Percentiles rank a stretch among this genome's conserved stretches.
Evolutionary conservation across 805 yeast genomes (phyloP).

Genomic region (Wickerhamiella occidentalis): DNA sequence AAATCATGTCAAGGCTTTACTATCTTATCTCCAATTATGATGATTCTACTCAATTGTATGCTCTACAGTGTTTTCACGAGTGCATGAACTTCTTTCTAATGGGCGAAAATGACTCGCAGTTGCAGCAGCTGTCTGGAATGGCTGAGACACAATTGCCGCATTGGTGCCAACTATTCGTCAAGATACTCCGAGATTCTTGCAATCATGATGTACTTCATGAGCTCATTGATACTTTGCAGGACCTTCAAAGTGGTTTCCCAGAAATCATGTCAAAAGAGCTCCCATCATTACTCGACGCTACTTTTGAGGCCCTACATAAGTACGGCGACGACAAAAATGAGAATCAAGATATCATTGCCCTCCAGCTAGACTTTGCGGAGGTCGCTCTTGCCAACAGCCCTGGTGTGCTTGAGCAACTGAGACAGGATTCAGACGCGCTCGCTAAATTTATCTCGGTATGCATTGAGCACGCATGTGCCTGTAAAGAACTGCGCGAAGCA

Average conservation of each 20-base stretch:
- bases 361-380: slow-evolving; percentile 17
- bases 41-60: slow-evolving; percentile 18
- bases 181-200: slow-evolving; percentile 4
- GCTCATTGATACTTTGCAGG: slow-evolving; percentile 17
- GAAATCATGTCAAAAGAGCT: slow-evolving; percentile 16
- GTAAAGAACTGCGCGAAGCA: slow-evolving; percentile 32
- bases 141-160: slow-evolving; percentile 15
- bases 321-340: background rate
- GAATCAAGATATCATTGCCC: slow-evolving; percentile 16
- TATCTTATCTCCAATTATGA: slow-evolving; percentile 7
- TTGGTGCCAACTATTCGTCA: slow-evolving; percentile 15
- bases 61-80: slow-evolving; percentile 27
- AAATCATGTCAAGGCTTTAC: slow-evolving; percentile 18
- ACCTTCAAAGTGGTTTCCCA: slow-evolving; percentile 21
- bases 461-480: slow-evolving; percentile 32
- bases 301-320: slow-evolving; percentile 6
- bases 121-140: slow-evolving; percentile 15
- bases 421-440: slow-evolving; percentile 10
- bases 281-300: slow-evolving; percentile 14
- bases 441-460: slow-evolving; percentile 21
- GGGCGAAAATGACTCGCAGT: slow-evolving; percentile 23
- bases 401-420: background rate
- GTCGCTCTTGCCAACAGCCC: slow-evolving; percentile 13
- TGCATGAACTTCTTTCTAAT: slow-evolving; percentile 25
- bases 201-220: slow-evolving; percentile 16